Percentiles rank a stretch among this genome's conserved stretches.
Evolutionary conservation across 306 rosid species (phyloP).

Genomic region (Cicer judaicum): DNA sequence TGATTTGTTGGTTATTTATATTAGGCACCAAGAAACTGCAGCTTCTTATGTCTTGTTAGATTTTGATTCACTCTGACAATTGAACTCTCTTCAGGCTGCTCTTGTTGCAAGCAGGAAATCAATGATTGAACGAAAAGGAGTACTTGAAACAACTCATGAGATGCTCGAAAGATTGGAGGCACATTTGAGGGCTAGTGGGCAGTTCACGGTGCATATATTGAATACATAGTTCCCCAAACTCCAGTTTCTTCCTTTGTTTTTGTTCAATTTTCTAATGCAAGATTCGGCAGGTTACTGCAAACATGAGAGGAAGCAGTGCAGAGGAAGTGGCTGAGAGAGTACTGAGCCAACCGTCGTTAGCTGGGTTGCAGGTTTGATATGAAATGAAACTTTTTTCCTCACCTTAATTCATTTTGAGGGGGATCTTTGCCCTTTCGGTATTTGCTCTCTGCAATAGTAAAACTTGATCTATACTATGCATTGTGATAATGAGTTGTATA

Average conservation of each 20-base stretch:
- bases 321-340: conserved; percentile 90
- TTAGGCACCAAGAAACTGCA: conserved; percentile 25
- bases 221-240: conserved; percentile 14
- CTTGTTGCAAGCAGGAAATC: conserved; percentile 91
- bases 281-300: conserved; percentile 78
- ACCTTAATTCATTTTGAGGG: background rate
- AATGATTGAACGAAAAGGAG: conserved; percentile 72
- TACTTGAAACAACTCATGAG: conserved; percentile 84
- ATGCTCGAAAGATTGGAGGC: conserved; percentile 95
- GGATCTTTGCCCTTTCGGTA: background rate
- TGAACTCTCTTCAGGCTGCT: conserved; percentile 69
- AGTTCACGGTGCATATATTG: conserved; percentile 69
- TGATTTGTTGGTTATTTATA: conserved; percentile 18
- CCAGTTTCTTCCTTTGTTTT: conserved; percentile 15
- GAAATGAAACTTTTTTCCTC: conserved; percentile 22
- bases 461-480: conserved; percentile 8
- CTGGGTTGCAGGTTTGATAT: conserved; percentile 86
- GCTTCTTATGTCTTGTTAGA: conserved; percentile 35
- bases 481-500: conserved; percentile 7
- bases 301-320: conserved; percentile 92
- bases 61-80: conserved; percentile 43
- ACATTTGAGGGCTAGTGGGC: conserved; percentile 80
- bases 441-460: conserved; percentile 28
- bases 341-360: conserved; percentile 77
- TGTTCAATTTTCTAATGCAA: conserved; percentile 41